Conservation (phyloP, 2,329 filamentous ascomycete genomes). For the Ophiostoma sp. region DNA sequence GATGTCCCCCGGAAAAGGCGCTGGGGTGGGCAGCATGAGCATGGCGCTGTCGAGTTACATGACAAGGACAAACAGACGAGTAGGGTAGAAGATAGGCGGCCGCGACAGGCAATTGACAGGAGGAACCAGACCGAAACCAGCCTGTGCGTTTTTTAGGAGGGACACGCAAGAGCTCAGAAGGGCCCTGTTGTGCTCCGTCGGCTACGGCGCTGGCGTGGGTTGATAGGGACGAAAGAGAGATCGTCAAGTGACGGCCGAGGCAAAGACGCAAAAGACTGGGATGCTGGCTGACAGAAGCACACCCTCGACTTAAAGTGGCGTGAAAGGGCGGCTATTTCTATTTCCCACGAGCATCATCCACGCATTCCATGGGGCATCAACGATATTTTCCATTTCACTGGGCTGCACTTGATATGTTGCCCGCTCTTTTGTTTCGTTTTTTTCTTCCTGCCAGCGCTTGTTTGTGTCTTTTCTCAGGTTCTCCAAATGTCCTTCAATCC, state of each 20-base stretch:
- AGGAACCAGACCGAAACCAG: neutral
- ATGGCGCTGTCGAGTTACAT: neutral
- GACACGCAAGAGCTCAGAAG: neutral
- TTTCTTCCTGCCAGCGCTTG: too few species aligned
- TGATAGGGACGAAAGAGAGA: neutral
- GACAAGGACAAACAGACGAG: neutral
- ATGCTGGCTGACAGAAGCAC: neutral
- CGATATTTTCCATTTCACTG: neutral
- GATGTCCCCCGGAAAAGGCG: neutral
- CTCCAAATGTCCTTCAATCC: neutral
- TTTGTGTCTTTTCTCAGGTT: neutral
- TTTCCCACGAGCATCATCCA: neutral
- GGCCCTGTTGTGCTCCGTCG: neutral
- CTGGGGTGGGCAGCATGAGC: neutral
- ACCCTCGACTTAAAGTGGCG: conserved; percentile 1
- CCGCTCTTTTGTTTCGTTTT: neutral
- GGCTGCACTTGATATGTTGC: neutral
- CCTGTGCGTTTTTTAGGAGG: neutral
- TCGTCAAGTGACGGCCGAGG: neutral
- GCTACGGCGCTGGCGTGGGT: neutral
- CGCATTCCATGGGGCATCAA: neutral
- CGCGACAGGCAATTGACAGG: neutral
- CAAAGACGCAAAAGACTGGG: neutral
- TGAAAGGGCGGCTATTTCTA: neutral
- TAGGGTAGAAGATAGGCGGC: neutral